Conservation (phyloP, 2,329 filamentous ascomycete genomes). For the Aureobasidium sp. region DNA sequence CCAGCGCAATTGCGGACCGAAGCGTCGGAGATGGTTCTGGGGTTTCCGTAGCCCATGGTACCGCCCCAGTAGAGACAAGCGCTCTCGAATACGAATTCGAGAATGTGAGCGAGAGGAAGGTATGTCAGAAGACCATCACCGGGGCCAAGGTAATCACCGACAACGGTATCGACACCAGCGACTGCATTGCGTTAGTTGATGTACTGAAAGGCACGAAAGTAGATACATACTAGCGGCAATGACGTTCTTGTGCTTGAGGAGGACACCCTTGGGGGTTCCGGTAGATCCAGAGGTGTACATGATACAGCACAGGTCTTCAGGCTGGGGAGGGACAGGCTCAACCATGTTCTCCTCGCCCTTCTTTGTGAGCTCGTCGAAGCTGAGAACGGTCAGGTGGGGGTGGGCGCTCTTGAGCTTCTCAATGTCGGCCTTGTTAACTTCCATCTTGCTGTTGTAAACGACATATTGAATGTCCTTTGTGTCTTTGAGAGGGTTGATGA, state of each 20-base stretch:
- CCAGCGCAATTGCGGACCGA: slow-evolving; percentile 92
- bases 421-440: slow-evolving; percentile 58
- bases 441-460: slow-evolving; percentile 61
- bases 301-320: slow-evolving; percentile 84
- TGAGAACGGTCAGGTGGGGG: slow-evolving; percentile 58
- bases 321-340: slow-evolving; percentile 74
- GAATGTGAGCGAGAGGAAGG: slow-evolving; percentile 93
- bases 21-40: slow-evolving; percentile 85
- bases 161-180: slow-evolving; percentile 81
- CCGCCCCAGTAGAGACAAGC: slow-evolving; percentile 89
- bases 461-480: slow-evolving; percentile 62
- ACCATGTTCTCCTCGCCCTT: slow-evolving; percentile 71
- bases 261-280: slow-evolving; percentile 88
- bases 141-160: slow-evolving; percentile 81
- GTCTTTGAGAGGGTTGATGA: slow-evolving; percentile 61
- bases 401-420: slow-evolving; percentile 60
- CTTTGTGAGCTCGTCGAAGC: slow-evolving; percentile 62
- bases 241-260: slow-evolving; percentile 83
- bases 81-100: slow-evolving; percentile 97
- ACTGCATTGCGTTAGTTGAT: slow-evolving; percentile 45
- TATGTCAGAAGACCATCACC: slow-evolving; percentile 89
- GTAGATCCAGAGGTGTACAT: slow-evolving; percentile 91
- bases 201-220: neutral
- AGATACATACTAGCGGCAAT: slow-evolving; percentile 75
- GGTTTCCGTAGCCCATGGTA: slow-evolving; percentile 93